These are phyloP conservation scores for Yarrowia yakushimensis DNA, from an alignment of 805 yeast genomes.

Conservation along the genomic window DNA sequence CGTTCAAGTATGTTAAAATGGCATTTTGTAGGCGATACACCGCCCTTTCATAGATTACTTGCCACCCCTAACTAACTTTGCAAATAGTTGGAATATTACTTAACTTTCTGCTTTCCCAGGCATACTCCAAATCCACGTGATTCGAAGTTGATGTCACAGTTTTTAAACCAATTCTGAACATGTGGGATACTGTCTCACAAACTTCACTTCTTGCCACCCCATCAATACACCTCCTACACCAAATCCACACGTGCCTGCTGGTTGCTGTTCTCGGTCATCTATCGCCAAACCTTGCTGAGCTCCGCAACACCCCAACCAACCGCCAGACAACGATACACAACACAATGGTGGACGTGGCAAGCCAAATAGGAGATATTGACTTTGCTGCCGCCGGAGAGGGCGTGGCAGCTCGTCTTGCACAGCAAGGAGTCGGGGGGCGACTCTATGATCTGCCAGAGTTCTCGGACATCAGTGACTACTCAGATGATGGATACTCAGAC, in stretches of 20 bases:
- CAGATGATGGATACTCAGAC: conserved; percentile 34
- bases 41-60: no score
- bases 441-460: conserved; percentile 27
- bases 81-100: no score
- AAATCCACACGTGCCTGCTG: not conserved
- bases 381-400: conserved; percentile 2
- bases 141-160: no score
- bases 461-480: conserved; percentile 24
- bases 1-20: no score
- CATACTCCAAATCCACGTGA: no score
- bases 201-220: not conserved
- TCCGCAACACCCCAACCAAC: conserved; percentile 1
- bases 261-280: not conserved
- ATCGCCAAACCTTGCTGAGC: not conserved
- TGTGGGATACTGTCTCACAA: no score
- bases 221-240: not conserved
- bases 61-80: no score
- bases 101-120: no score
- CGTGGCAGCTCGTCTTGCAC: conserved; percentile 10
- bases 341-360: conserved; percentile 20
- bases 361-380: conserved; percentile 5
- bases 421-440: not conserved
- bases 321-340: not conserved
- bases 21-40: no score
- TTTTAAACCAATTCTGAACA: no score